These are phyloP conservation scores for Roridomyces roridus DNA, from an alignment of 768 basidiomycete species.

Conservation along the genomic window DNA sequence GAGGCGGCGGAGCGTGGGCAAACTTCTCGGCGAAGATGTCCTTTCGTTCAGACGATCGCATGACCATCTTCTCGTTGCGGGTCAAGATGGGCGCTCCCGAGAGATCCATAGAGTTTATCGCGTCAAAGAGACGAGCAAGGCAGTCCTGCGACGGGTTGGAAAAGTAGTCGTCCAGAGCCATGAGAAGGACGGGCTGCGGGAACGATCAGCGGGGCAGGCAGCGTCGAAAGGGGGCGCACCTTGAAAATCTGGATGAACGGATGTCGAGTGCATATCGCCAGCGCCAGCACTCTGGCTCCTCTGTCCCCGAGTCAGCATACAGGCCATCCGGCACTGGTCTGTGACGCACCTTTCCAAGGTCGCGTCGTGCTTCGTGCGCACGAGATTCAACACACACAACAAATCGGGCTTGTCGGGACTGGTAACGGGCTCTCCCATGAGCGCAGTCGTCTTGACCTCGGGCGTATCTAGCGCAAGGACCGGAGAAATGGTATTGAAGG, in stretches of 20 bases:
- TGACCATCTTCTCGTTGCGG: conserved; percentile 84
- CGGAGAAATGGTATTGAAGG: conserved; percentile 85
- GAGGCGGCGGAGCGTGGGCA: conserved; percentile 40
- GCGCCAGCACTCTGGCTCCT: conserved; percentile 81
- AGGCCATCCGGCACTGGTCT: not conserved
- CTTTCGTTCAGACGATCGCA: conserved; percentile 89
- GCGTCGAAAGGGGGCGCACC: conserved; percentile 29
- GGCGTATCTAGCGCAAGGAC: conserved; percentile 74
- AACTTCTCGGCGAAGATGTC: conserved; percentile 93
- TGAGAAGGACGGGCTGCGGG: conserved; percentile 85
- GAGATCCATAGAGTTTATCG: conserved; percentile 91
- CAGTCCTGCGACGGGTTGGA: conserved; percentile 87
- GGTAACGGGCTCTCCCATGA: conserved; percentile 32
- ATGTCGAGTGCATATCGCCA: conserved; percentile 81
- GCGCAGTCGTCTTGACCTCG: conserved; percentile 28
- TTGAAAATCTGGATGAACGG: conserved; percentile 88
- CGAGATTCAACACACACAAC: conserved; percentile 79
- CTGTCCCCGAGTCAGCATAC: conserved; percentile 38
- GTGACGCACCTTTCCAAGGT: conserved; percentile 61
- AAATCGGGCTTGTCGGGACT: conserved; percentile 45
- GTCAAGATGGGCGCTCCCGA: conserved; percentile 79
- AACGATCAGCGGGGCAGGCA: not conserved
- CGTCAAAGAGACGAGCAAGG: conserved; percentile 88
- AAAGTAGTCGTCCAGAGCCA: conserved; percentile 97
- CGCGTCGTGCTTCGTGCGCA: conserved; percentile 80